phyloP scores from a whole-genome alignment of 1,284 basidiomycete species.

The Hemileia vastatrix region DNA sequence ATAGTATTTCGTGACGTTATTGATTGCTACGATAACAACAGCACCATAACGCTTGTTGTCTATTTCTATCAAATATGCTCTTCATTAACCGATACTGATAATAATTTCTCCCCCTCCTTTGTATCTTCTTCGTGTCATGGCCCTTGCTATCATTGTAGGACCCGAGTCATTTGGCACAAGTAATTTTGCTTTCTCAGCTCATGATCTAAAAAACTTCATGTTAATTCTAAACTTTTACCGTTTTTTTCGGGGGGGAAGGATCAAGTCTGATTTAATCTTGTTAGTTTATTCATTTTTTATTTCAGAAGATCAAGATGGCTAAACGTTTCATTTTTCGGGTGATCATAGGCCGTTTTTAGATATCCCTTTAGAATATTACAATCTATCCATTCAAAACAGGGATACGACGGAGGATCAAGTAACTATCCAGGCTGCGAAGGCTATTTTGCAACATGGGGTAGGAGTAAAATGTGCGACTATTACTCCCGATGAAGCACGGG shows the following conservation, averaged over 20 bases:
- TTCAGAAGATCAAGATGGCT: neutral
- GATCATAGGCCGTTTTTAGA: constrained; percentile 42
- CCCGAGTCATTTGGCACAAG: constrained; percentile 19
- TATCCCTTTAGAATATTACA: constrained; percentile 45
- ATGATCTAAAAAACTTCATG: too few species aligned
- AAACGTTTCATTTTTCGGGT: constrained; percentile 22
- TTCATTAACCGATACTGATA: neutral
- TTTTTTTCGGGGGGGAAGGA: too few species aligned
- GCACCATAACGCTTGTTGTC: neutral
- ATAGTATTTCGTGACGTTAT: neutral
- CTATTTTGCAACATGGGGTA: constrained; percentile 48
- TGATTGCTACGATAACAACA: neutral
- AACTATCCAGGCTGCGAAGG: constrained; percentile 85
- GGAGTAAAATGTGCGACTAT: constrained; percentile 75
- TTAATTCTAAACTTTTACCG: too few species aligned
- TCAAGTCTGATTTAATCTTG: constrained; percentile 13
- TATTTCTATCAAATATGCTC: neutral
- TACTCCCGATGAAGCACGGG: constrained; percentile 70
- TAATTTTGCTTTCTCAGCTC: too few species aligned
- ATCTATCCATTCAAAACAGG: constrained; percentile 29
- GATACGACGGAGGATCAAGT: constrained; percentile 76
- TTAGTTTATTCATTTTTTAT: neutral
- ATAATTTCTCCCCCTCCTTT: neutral
- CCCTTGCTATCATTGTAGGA: neutral
- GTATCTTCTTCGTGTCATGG: neutral